Conservation (phyloP, 75 land plant genomes). For the Pinus tabuliformis region DNA sequence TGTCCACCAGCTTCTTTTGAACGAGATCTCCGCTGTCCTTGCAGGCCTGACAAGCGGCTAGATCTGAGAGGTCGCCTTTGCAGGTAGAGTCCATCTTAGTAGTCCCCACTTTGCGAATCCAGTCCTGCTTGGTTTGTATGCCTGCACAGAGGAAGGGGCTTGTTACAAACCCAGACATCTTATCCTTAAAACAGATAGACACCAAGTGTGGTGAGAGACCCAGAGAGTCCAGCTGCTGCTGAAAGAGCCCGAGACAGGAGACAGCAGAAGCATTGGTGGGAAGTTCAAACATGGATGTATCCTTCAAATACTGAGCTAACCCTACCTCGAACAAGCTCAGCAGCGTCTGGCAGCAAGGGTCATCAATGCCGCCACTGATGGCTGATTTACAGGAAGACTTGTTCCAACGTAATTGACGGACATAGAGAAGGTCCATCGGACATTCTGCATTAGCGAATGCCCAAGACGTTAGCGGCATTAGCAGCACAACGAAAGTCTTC, state of each 20-base stretch:
- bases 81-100: slow-evolving; percentile 42
- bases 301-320: slow-evolving; percentile 45
- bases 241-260: slow-evolving; percentile 49
- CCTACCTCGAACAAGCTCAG: slow-evolving; percentile 40
- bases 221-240: slow-evolving; percentile 28
- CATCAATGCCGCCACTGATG: slow-evolving; percentile 15
- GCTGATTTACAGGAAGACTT: no score
- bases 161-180: slow-evolving; percentile 28
- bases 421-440: background rate
- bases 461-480: no score
- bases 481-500: no score
- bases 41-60: no score
- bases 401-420: background rate
- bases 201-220: slow-evolving; percentile 19
- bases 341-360: background rate
- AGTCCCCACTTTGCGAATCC: slow-evolving; percentile 29
- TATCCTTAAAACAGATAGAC: slow-evolving; percentile 27
- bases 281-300: no score
- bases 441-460: background rate
- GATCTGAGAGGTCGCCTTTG: slow-evolving; percentile 35
- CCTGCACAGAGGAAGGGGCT: slow-evolving; percentile 42
- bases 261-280: slow-evolving; percentile 22
- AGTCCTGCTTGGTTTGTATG: slow-evolving; percentile 34
- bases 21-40: no score
- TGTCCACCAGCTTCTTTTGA: no score